Evolutionary conservation across 176 grass and related monocot genomes (phyloP).

Genomic region (Sorghum bicolor): Sorghum_bicolor_NCBIv3 NC_012876.2:1748501-1749000

Average conservation of each 20-base stretch:
- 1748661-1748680: too few relatives aligned
- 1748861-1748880: background rate
- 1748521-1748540: constrained; percentile 12
- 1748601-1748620: background rate
- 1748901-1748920: background rate
- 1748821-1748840: too few relatives aligned
- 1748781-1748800: too few relatives aligned
- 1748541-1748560: background rate
- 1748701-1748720: too few relatives aligned
- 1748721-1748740: too few relatives aligned
- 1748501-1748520: constrained; percentile 3
- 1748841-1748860: too few relatives aligned
- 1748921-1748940: background rate
- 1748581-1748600: background rate
- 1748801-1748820: too few relatives aligned
- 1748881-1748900: background rate
- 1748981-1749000: background rate
- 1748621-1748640: background rate
- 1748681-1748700: too few relatives aligned
- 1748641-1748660: background rate
- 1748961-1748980: background rate
- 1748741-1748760: too few relatives aligned
- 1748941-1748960: background rate
- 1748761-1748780: too few relatives aligned
- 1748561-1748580: background rate